Percentiles rank a stretch among this genome's conserved stretches.
Evolutionary conservation across 1,139 yeast genomes (phyloP).

Genomic region (Lodderomyces elongisporus): DNA sequence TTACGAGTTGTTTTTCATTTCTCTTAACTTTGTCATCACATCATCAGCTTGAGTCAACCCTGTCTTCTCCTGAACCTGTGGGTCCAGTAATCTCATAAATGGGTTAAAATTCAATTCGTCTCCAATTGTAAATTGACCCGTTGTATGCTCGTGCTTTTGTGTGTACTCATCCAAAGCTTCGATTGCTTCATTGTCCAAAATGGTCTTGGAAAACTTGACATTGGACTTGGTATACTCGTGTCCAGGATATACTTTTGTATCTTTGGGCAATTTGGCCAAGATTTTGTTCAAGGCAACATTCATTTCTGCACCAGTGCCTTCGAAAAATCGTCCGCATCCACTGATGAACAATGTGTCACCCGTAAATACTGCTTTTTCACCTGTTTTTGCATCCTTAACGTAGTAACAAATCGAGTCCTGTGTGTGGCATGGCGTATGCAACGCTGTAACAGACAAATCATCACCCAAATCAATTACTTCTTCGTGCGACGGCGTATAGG

Average conservation of each 20-base stretch:
- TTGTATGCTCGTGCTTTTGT: conserved; percentile 57
- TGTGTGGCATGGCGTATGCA: conserved; percentile 97
- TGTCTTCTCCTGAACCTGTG: conserved; percentile 46
- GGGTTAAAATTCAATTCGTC: conserved; percentile 86
- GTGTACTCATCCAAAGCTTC: conserved; percentile 49
- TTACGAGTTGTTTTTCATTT: conserved; percentile 56
- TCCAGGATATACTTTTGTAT: conserved; percentile 81
- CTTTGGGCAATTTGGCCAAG: conserved; percentile 58
- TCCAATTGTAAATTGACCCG: conserved; percentile 79
- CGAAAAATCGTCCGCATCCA: conserved; percentile 97
- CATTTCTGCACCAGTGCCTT: conserved; percentile 85
- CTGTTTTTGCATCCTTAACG: conserved; percentile 56
- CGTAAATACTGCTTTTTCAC: conserved; percentile 75
- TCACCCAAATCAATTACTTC: conserved; percentile 63
- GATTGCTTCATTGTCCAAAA: conserved; percentile 54
- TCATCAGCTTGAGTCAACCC: conserved; percentile 35
- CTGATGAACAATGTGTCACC: conserved; percentile 94
- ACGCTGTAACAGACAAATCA: conserved; percentile 62
- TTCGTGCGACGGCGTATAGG: conserved; percentile 60
- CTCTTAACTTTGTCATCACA: conserved; percentile 64
- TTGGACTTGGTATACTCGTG: conserved; percentile 91
- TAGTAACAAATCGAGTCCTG: conserved; percentile 91
- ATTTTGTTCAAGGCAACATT: conserved; percentile 55
- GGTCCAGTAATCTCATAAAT: conserved; percentile 71
- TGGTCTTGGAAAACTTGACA: conserved; percentile 65